Evolutionary conservation across 169 alveolate genomes (phyloP).

Genomic region (Cryptosporidium meleagridis): DNA sequence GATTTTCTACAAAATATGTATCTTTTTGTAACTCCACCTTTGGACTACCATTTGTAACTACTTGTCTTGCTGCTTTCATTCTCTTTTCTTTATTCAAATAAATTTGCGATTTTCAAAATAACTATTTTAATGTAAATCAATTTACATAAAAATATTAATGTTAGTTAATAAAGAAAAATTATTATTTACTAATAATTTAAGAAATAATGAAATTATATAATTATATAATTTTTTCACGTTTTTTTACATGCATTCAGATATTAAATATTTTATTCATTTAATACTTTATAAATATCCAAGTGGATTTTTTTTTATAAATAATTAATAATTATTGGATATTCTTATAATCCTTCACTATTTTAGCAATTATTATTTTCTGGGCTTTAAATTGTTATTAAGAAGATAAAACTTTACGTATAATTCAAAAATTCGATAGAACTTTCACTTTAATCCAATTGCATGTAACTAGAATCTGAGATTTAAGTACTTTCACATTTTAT

Average conservation of each 20-base stretch:
- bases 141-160: too few relatives aligned
- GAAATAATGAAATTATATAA: too few relatives aligned
- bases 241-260: neutral
- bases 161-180: too few relatives aligned
- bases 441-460: neutral
- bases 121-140: neutral
- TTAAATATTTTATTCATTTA: too few relatives aligned
- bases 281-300: too few relatives aligned
- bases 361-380: neutral
- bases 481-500: too few relatives aligned
- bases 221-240: neutral
- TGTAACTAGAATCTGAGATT: neutral
- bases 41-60: constrained; percentile 50
- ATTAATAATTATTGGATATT: neutral
- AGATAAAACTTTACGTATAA: neutral
- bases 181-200: neutral
- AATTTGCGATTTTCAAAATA: neutral
- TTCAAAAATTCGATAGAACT: too few relatives aligned
- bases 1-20: constrained; percentile 43
- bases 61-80: constrained; percentile 57
- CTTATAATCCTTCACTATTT: neutral
- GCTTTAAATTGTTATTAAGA: too few relatives aligned
- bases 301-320: too few relatives aligned
- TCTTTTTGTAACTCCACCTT: constrained; percentile 63
- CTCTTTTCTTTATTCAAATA: neutral